These are phyloP conservation scores for Chionographis japonica DNA, from an alignment of 106 monocot species.

Conservation along the genomic window DNA sequence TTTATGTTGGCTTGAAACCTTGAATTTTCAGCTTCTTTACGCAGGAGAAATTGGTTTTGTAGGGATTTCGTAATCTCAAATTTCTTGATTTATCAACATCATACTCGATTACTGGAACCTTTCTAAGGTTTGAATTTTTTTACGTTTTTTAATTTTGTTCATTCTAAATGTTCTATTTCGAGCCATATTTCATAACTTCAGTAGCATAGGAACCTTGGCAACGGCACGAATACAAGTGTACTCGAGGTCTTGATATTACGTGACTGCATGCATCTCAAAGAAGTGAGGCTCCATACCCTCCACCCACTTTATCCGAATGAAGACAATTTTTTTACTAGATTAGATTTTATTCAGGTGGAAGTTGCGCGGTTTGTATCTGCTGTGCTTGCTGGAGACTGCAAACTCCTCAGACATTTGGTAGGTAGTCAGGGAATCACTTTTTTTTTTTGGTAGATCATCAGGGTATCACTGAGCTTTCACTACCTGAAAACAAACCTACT, in stretches of 20 bases:
- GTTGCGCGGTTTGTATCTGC: conserved; percentile 44
- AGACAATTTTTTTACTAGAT: not conserved
- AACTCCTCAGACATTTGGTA: conserved; percentile 44
- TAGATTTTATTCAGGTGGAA: conserved; percentile 33
- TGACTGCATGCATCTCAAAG: conserved; percentile 77
- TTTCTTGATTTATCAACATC: conserved; percentile 65
- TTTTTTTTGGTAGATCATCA: conserved; percentile 32
- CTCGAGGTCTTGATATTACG: conserved; percentile 65
- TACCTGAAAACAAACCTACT: not conserved
- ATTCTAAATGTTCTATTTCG: conserved; percentile 5
- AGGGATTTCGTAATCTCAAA: conserved; percentile 50
- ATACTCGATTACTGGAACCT: conserved; percentile 48
- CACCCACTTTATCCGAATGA: not conserved
- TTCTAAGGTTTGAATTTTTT: conserved; percentile 39
- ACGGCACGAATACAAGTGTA: conserved; percentile 15
- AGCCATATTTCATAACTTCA: conserved; percentile 23
- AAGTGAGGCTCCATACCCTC: conserved; percentile 31
- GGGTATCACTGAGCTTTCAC: not conserved
- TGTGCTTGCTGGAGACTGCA: conserved; percentile 44
- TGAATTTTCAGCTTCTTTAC: too few relatives aligned
- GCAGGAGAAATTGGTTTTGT: conserved; percentile 4
- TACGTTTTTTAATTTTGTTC: not conserved
- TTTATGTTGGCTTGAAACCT: not conserved
- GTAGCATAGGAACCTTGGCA: conserved; percentile 47
- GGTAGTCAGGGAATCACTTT: not conserved